Evolutionary conservation across 768 basidiomycete genomes (phyloP), one percentile per base, ranked within the genome.

Genomic region (Lactifluus piperatus): DNA sequence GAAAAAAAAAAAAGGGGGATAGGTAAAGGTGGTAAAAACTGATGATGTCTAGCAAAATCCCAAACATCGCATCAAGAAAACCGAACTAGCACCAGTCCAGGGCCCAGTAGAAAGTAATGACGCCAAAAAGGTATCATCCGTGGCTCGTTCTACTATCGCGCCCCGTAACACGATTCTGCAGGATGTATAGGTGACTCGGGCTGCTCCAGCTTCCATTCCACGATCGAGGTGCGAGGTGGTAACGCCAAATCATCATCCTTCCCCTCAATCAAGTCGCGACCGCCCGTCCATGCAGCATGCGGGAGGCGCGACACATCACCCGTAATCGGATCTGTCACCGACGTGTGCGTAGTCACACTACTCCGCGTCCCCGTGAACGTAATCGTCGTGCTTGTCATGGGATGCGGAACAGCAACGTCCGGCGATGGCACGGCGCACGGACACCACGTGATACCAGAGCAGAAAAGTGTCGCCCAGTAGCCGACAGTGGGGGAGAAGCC

Each of bases 261-360:
- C 0, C 6, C 11, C 34, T n/a, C n/a, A n/a, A n/a, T 13, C 27
- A 27, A 50, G 16, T 50, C 61, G 18, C 54, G 54, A 13, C 64
- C 64, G 20, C 54, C 64, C 20, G 62, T 59, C 62, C 62, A 63
- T 13, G 62, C 26, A 10, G 58, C 54, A 54, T 56, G 48, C 14
- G 70, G 65, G 49, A 71, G 60, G 49, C 70, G 71, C 60, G 69
- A 61, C 6, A 68, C 63, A 6, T 66, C 67, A 18, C 72, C 72
- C 7, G 71, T 71, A 2, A 70, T 58, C 10, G 72, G 71, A 54
- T 73, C 72, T 45, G 71, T 72, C 43, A 67, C 47, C 2, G 69
- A 63, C 24, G 56, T 57, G 39, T 63, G 64, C n/a, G 71, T 73
- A 45, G 71, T 71, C 8, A 69, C 70, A 48, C 71, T 72, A 34